Percentiles rank a stretch among this genome's conserved stretches.
Conservation (phyloP, 1,284 basidiomycete genomes). For the Boletus hoseneyae region DNA sequence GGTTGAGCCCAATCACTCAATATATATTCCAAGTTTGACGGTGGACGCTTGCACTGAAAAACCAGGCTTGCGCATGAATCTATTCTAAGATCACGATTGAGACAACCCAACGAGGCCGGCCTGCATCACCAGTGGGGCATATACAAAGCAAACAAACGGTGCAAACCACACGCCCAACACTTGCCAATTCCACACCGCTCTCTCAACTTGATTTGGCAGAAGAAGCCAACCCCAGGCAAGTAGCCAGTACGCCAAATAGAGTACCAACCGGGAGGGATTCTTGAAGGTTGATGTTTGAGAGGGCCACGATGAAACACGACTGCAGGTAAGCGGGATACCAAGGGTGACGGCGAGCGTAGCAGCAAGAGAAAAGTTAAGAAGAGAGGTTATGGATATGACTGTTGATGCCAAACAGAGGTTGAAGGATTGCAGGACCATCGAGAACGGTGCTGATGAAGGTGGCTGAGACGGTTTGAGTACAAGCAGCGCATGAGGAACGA, state of each 20-base stretch:
- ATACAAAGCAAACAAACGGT: slow-evolving; percentile 70
- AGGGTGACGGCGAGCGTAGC: slow-evolving; percentile 62
- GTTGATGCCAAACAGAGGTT: slow-evolving; percentile 78
- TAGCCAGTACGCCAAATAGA: slow-evolving; percentile 43
- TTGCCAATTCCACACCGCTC: slow-evolving; percentile 67
- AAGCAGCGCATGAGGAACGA: slow-evolving; percentile 32
- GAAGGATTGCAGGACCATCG: slow-evolving; percentile 61
- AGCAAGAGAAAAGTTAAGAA: slow-evolving; percentile 89
- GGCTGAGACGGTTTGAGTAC: slow-evolving; percentile 20
- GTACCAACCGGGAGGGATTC: slow-evolving; percentile 31
- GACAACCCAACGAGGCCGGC: slow-evolving; percentile 51
- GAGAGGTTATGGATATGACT: slow-evolving; percentile 78
- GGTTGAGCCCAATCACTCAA: slow-evolving; percentile 26
- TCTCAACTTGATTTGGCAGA: slow-evolving; percentile 39
- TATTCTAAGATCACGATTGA: slow-evolving; percentile 7
- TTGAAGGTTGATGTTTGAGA: slow-evolving; percentile 29
- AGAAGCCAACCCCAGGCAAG: slow-evolving; percentile 61
- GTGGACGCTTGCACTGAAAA: not conserved
- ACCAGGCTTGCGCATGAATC: not conserved
- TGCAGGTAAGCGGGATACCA: slow-evolving; percentile 56
- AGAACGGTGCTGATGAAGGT: slow-evolving; percentile 38
- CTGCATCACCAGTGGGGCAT: slow-evolving; percentile 66
- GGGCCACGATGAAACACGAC: slow-evolving; percentile 19
- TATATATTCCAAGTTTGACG: not conserved
- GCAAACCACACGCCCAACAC: slow-evolving; percentile 71